Percentiles rank a stretch among this genome's conserved stretches.
Evolutionary conservation across 345 rosid species (phyloP).

Genomic region (Melastoma malabathricum): DNA sequence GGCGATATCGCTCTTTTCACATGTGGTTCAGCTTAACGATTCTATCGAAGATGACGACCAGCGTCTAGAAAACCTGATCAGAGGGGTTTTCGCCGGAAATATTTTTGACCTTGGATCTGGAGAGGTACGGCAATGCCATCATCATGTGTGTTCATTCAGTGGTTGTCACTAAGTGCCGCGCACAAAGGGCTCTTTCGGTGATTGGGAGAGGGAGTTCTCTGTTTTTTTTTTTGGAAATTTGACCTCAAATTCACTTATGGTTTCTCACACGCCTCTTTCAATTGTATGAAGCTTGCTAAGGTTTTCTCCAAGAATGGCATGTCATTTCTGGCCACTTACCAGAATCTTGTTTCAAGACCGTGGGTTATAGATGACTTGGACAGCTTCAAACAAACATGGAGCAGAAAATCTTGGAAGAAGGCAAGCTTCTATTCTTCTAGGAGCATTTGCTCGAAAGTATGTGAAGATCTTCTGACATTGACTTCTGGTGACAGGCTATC

Average conservation of each 20-base stretch:
- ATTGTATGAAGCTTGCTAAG: slow-evolving; percentile 75
- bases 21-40: slow-evolving; percentile 65
- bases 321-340: slow-evolving; percentile 90
- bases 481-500: slow-evolving; percentile 44
- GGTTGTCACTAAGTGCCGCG: too few species aligned
- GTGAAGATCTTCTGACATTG: slow-evolving; percentile 8
- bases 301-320: slow-evolving; percentile 93
- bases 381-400: slow-evolving; percentile 60
- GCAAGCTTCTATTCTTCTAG: slow-evolving; percentile 17
- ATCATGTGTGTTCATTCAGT: slow-evolving; percentile 1
- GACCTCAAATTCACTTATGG: too few species aligned
- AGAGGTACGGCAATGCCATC: slow-evolving; percentile 29
- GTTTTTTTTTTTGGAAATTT: too few species aligned
- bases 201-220: too few species aligned
- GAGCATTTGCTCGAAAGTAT: too few species aligned
- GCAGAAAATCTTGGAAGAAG: slow-evolving; percentile 92
- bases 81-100: slow-evolving; percentile 94
- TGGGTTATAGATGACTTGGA: slow-evolving; percentile 97
- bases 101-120: slow-evolving; percentile 98
- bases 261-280: too few species aligned
- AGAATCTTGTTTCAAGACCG: slow-evolving; percentile 81
- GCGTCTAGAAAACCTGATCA: slow-evolving; percentile 58
- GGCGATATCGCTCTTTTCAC: slow-evolving; percentile 72
- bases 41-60: slow-evolving; percentile 54
- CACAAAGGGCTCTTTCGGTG: too few species aligned